Evolutionary conservation across 108 stramenopile genomes (phyloP).

Genomic region (Nitzschia sp.): DNA sequence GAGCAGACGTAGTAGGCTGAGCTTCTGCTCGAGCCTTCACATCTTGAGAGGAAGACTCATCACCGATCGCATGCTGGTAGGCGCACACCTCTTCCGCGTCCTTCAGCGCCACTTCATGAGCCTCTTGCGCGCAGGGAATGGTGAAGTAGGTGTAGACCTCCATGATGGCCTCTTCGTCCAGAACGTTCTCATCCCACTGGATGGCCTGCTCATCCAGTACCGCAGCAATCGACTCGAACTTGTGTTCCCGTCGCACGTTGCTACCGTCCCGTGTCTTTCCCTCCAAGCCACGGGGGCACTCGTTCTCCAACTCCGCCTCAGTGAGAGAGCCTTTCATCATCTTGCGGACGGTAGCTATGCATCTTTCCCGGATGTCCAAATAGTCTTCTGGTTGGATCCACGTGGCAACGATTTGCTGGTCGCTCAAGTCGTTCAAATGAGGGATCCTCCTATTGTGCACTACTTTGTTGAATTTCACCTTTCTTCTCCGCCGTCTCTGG

Average conservation of each 20-base stretch:
- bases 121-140: slow-evolving; percentile 4
- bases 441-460: slow-evolving; percentile 26
- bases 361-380: slow-evolving; percentile 4
- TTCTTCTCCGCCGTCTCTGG: slow-evolving; percentile 7
- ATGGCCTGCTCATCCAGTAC: slow-evolving; percentile 28
- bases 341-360: slow-evolving; percentile 11
- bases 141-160: slow-evolving; percentile 12
- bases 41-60: no score
- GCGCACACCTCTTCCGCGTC: neutral
- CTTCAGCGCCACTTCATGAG: neutral
- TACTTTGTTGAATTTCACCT: slow-evolving; percentile 8
- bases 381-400: slow-evolving; percentile 30
- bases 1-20: neutral
- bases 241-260: slow-evolving; percentile 5
- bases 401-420: neutral
- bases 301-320: slow-evolving; percentile 5
- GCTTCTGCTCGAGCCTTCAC: neutral
- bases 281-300: slow-evolving; percentile 22
- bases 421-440: slow-evolving; percentile 15
- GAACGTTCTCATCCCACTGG: slow-evolving; percentile 15
- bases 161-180: slow-evolving; percentile 23
- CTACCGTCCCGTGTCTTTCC: slow-evolving; percentile 14
- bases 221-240: slow-evolving; percentile 24
- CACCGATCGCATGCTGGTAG: no score
- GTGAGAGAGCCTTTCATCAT: slow-evolving; percentile 11